These are phyloP conservation scores for Hymenoscyphus repandus DNA, from an alignment of 2,329 filamentous ascomycete genomes.

Conservation along the genomic window DNA sequence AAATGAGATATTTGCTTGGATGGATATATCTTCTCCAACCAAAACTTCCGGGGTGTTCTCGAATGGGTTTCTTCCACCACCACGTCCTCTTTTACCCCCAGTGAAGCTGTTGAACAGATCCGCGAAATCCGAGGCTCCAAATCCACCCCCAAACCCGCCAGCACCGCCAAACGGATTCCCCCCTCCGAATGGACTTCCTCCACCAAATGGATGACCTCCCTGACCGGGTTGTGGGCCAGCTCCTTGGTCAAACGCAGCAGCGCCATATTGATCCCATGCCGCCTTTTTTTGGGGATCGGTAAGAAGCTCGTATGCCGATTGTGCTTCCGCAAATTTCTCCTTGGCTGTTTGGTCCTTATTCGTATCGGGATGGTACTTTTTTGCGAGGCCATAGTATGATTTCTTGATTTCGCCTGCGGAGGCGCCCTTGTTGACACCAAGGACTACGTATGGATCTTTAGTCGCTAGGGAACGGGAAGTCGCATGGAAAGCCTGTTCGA, in stretches of 20 bases:
- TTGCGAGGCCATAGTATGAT: constrained; percentile 94
- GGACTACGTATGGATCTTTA: constrained; percentile 79
- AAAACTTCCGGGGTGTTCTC: constrained; percentile 60
- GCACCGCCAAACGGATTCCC: constrained; percentile 51
- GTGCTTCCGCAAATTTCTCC: constrained; percentile 89
- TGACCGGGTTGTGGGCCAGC: constrained; percentile 53
- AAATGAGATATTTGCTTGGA: constrained; percentile 88
- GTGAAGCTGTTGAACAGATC: constrained; percentile 85
- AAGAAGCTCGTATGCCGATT: constrained; percentile 88
- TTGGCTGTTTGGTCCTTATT: constrained; percentile 95
- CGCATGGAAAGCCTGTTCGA: constrained; percentile 28
- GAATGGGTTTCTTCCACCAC: constrained; percentile 61
- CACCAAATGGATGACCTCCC: constrained; percentile 57
- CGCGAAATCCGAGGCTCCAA: constrained; percentile 84
- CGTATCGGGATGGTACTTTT: constrained; percentile 96
- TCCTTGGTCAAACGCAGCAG: constrained; percentile 78
- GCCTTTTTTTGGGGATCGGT: constrained; percentile 91
- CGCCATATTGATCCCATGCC: constrained; percentile 85
- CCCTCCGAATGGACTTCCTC: constrained; percentile 59
- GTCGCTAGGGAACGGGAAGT: constrained; percentile 27
- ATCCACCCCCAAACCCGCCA: constrained; percentile 44
- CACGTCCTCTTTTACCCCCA: constrained; percentile 42
- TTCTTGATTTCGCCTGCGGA: constrained; percentile 90
- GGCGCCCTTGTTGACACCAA: constrained; percentile 81
- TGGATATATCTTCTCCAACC: constrained; percentile 94